A percentile compares a stretch with the other conserved stretches of the same genome.
Evolutionary conservation across 371 early-diverging fungal genomes (phyloP).

Genomic region (Caulochytrium protostelioides): DNA sequence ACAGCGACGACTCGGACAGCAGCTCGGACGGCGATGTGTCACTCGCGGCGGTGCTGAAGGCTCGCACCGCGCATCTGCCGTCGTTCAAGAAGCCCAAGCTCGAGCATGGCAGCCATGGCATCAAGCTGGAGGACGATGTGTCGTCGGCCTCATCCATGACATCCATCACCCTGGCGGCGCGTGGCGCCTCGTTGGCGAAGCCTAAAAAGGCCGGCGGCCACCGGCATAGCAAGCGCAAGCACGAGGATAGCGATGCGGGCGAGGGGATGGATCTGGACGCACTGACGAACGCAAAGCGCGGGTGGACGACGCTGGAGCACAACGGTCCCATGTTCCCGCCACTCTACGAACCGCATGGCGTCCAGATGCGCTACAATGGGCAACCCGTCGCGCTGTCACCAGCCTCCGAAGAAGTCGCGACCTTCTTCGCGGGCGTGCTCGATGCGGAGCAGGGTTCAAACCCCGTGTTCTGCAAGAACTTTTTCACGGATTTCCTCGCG

Average conservation of each 20-base stretch:
- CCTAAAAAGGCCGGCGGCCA: neutral
- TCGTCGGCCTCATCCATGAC: too few species aligned
- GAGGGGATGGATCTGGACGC: neutral
- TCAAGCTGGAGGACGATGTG: too few species aligned
- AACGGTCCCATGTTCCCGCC: constrained; percentile 82
- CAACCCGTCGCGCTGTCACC: constrained; percentile 43
- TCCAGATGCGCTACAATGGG: constrained; percentile 75
- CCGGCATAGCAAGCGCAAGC: neutral
- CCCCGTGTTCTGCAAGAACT: constrained; percentile 66
- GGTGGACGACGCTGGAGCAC: constrained; percentile 76
- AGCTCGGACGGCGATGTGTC: too few species aligned
- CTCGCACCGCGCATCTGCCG: too few species aligned
- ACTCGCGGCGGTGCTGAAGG: too few species aligned
- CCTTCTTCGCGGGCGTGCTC: constrained; percentile 71
- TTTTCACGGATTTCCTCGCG: constrained; percentile 63
- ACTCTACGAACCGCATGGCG: constrained; percentile 68
- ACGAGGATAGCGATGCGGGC: neutral
- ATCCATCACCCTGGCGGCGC: too few species aligned
- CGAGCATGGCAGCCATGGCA: too few species aligned
- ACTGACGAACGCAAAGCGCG: too few species aligned
- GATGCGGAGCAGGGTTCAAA: constrained; percentile 69
- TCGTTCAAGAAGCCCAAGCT: too few species aligned
- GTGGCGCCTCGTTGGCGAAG: too few species aligned
- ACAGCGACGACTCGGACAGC: too few species aligned
- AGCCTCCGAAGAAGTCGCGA: constrained; percentile 81